These are phyloP conservation scores for Penicillium paneum DNA, from an alignment of 2,329 filamentous ascomycete species.

Conservation along the genomic window DNA sequence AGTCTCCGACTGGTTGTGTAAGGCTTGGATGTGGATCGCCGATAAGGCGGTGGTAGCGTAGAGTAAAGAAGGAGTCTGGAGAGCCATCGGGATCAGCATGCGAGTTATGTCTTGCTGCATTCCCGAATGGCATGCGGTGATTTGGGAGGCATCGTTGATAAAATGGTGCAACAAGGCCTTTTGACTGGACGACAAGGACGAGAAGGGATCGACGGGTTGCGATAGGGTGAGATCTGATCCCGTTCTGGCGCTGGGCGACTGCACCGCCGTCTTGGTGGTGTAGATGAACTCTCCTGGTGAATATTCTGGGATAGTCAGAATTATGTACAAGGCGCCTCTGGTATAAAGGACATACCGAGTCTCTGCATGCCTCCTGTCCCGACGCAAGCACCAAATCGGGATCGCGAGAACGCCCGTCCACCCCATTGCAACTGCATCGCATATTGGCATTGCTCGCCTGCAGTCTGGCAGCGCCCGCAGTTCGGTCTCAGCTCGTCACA, in stretches of 20 bases:
- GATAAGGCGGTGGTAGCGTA: slow-evolving; percentile 45
- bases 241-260: slow-evolving; percentile 11
- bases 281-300: slow-evolving; percentile 42
- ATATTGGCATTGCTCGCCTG: slow-evolving; percentile 40
- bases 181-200: slow-evolving; percentile 36
- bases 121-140: slow-evolving; percentile 41
- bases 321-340: background rate
- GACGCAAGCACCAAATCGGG: slow-evolving; percentile 38
- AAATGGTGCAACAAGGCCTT: slow-evolving; percentile 42
- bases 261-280: slow-evolving; percentile 28
- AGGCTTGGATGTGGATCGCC: slow-evolving; percentile 41
- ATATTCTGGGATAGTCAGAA: slow-evolving; percentile 28
- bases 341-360: slow-evolving; percentile 26
- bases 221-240: slow-evolving; percentile 24
- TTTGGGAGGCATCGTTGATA: slow-evolving; percentile 41
- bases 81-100: slow-evolving; percentile 45
- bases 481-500: slow-evolving; percentile 44
- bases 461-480: slow-evolving; percentile 41
- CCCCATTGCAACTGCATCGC: slow-evolving; percentile 44
- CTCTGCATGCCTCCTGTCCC: slow-evolving; percentile 36
- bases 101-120: slow-evolving; percentile 44
- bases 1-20: slow-evolving; percentile 36
- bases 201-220: slow-evolving; percentile 37
- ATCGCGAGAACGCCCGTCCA: slow-evolving; percentile 42
- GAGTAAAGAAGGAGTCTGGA: slow-evolving; percentile 43